phyloP scores from a whole-genome alignment of 768 basidiomycete species.

The Tylopilus plumbeoviolaceoides region DNA sequence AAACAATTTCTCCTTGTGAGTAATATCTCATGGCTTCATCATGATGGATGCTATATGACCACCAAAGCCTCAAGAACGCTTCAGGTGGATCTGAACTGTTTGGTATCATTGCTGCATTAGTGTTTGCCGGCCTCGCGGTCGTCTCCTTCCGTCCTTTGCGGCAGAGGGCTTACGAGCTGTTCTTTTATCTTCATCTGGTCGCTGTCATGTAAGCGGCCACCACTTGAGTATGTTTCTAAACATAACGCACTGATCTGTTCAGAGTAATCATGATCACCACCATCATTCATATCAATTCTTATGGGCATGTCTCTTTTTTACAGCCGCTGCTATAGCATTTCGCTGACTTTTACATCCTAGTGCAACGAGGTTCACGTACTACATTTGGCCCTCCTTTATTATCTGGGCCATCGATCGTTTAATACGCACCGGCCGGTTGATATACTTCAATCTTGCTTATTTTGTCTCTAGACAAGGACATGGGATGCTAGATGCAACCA shows the following conservation, averaged over 20 bases:
- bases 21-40: neutral
- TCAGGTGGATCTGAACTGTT: slow-evolving; percentile 14
- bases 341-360: slow-evolving; percentile 14
- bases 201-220: slow-evolving; percentile 33
- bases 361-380: slow-evolving; percentile 17
- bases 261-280: slow-evolving; percentile 31
- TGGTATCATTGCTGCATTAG: slow-evolving; percentile 34
- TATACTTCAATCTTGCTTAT: slow-evolving; percentile 39
- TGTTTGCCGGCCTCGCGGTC: slow-evolving; percentile 39
- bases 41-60: neutral
- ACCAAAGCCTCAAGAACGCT: slow-evolving; percentile 2
- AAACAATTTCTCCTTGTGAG: slow-evolving; percentile 9
- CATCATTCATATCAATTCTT: slow-evolving; percentile 38
- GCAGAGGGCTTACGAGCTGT: slow-evolving; percentile 45
- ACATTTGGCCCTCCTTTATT: slow-evolving; percentile 48
- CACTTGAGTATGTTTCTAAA: neutral
- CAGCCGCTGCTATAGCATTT: slow-evolving; percentile 7
- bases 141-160: slow-evolving; percentile 53
- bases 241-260: slow-evolving; percentile 35
- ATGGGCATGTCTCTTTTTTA: slow-evolving; percentile 18
- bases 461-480: slow-evolving; percentile 24
- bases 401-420: slow-evolving; percentile 53
- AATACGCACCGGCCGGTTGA: slow-evolving; percentile 41
- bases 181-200: slow-evolving; percentile 44
- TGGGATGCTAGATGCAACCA: slow-evolving; percentile 29